A percentile compares a stretch with the other conserved stretches of the same genome.
These are phyloP conservation scores for Gossypium gossypioides DNA, from an alignment of 441 rosid species.

Conservation along the genomic window DNA sequence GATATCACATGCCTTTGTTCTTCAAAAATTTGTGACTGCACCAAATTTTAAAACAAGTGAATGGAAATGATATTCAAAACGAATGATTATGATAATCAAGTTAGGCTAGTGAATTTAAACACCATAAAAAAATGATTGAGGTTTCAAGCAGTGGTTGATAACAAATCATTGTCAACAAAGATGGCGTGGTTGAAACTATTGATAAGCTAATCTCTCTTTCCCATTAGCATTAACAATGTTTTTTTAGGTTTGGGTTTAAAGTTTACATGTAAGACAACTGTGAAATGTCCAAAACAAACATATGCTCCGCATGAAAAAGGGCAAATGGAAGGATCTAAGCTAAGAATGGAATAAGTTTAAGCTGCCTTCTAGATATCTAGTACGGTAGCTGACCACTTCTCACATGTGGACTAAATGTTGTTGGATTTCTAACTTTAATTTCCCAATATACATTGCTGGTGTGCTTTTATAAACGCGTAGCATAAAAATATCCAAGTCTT, in stretches of 20 bases:
- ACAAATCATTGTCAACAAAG: constrained; percentile 10
- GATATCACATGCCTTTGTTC: background rate
- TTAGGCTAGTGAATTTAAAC: background rate
- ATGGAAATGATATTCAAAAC: background rate
- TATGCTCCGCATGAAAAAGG: background rate
- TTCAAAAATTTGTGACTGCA: background rate
- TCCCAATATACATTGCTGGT: background rate
- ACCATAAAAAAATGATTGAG: background rate
- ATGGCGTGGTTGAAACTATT: background rate
- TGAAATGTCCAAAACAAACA: background rate
- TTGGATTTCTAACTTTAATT: background rate
- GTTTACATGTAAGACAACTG: background rate
- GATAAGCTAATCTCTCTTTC: background rate
- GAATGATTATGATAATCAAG: background rate
- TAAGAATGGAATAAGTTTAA: background rate
- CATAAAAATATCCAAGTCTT: background rate
- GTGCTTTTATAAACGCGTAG: background rate
- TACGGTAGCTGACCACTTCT: background rate
- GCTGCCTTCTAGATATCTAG: background rate
- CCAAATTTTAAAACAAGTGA: background rate
- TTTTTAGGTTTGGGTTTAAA: background rate
- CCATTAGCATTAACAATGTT: background rate
- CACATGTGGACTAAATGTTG: background rate
- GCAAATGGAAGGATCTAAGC: background rate
- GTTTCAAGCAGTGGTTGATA: background rate